Percentiles rank a stretch among this genome's conserved stretches.
Conservation (phyloP, 345 rosid species). For the Populus davidiana region DNA sequence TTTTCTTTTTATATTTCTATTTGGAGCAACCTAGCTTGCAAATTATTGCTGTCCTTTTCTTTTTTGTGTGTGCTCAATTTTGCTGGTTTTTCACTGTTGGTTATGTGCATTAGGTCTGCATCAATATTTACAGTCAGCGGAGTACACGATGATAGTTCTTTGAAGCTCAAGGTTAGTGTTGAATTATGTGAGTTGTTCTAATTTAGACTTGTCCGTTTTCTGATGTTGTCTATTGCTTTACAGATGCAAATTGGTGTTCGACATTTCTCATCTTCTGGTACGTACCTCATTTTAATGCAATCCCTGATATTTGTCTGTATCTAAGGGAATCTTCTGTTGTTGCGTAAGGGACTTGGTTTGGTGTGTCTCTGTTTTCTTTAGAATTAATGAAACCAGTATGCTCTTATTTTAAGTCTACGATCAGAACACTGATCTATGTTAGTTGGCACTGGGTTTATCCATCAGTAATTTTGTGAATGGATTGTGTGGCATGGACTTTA, state of each 20-base stretch:
- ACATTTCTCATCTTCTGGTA: conserved; percentile 79
- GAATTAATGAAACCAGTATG: neutral
- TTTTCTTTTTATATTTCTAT: neutral
- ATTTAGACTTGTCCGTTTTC: conserved; percentile 13
- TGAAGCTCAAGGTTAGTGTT: conserved; percentile 50
- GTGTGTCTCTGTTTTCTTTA: conserved; percentile 1
- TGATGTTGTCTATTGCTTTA: conserved; percentile 28
- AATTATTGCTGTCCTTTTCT: neutral
- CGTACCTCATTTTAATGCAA: conserved; percentile 15
- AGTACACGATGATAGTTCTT: conserved; percentile 32
- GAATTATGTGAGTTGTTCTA: conserved; percentile 4
- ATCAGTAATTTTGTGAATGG: neutral
- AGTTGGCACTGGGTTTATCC: neutral
- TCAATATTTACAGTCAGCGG: conserved; percentile 34
- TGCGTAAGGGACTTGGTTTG: neutral
- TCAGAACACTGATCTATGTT: neutral
- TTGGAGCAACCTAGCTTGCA: conserved; percentile 4
- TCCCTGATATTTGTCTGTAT: neutral
- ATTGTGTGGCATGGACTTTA: neutral
- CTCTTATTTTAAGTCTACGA: neutral
- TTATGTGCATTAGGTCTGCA: conserved; percentile 42
- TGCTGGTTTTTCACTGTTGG: conserved; percentile 5
- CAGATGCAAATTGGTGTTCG: conserved; percentile 63
- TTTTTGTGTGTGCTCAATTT: neutral
- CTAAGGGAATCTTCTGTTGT: neutral